Conservation (phyloP, 805 yeast genomes). For the Saccharomyces jurei region DNA sequence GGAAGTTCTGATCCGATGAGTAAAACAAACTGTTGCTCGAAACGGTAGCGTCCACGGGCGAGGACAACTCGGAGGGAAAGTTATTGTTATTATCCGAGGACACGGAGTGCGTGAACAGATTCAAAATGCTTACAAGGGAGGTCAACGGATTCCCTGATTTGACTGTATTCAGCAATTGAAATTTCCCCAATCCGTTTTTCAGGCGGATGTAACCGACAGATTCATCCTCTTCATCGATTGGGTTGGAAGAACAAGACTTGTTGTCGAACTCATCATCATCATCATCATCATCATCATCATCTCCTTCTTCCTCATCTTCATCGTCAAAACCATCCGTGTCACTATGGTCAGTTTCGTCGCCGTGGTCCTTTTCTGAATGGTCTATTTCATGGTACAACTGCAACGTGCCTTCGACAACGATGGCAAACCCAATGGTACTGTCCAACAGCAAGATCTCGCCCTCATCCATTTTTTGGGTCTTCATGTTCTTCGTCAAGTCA, state of each 20-base stretch:
- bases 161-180: slow-evolving; percentile 71
- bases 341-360: slow-evolving; percentile 5
- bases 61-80: neutral
- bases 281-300: slow-evolving; percentile 16
- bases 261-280: slow-evolving; percentile 30
- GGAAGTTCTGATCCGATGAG: neutral
- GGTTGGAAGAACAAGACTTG: slow-evolving; percentile 30
- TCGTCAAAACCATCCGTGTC: slow-evolving; percentile 1
- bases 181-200: slow-evolving; percentile 33
- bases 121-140: slow-evolving; percentile 70
- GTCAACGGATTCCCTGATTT: slow-evolving; percentile 81
- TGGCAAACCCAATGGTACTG: slow-evolving; percentile 74
- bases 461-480: slow-evolving; percentile 69
- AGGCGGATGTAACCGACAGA: slow-evolving; percentile 15
- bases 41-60: neutral
- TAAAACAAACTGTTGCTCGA: neutral
- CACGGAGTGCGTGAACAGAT: slow-evolving; percentile 47
- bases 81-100: neutral
- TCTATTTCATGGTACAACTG: slow-evolving; percentile 60
- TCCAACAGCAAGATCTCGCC: slow-evolving; percentile 72
- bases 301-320: slow-evolving; percentile 1
- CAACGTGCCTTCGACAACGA: slow-evolving; percentile 86
- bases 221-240: slow-evolving; percentile 5
- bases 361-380: slow-evolving; percentile 19
- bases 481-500: slow-evolving; percentile 85